Conservation (phyloP, 106 monocot species). For the Narthecium ossifragum region DNA sequence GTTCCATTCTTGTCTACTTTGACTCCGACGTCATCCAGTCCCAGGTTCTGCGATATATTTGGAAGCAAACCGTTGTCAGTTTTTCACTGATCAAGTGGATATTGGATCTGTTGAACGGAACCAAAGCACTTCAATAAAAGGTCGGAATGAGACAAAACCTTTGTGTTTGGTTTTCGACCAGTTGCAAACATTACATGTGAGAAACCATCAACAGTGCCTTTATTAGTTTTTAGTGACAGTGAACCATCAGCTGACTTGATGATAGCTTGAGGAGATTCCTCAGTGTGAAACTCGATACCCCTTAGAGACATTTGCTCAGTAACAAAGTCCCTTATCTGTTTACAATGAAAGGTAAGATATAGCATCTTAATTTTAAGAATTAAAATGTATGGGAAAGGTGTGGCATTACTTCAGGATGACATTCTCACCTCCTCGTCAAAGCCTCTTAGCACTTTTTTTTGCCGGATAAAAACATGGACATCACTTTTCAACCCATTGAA, state of each 20-base stretch:
- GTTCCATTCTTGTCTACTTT: constrained; percentile 80
- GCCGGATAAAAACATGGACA: constrained; percentile 93
- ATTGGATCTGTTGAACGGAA: no score
- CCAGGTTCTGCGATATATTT: constrained; percentile 57
- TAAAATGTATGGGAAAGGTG: no score
- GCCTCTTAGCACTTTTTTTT: constrained; percentile 95
- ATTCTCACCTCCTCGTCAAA: constrained; percentile 91
- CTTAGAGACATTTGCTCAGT: constrained; percentile 91
- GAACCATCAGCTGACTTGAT: constrained; percentile 67
- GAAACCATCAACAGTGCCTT: constrained; percentile 81
- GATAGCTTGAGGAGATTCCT: constrained; percentile 77
- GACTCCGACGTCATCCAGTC: constrained; percentile 86
- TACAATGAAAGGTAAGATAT: neutral
- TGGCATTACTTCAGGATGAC: neutral
- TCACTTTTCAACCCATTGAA: constrained; percentile 93
- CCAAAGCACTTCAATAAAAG: no score
- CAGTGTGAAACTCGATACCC: constrained; percentile 88
- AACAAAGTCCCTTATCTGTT: constrained; percentile 90
- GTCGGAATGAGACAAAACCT: constrained; percentile 33
- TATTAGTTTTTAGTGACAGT: constrained; percentile 77
- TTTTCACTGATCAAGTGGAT: no score
- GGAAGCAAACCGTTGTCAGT: neutral
- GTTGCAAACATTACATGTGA: constrained; percentile 99
- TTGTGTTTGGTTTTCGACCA: constrained; percentile 90
- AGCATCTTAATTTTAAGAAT: no score